Evolutionary conservation across 1,284 basidiomycete species (phyloP), one percentile per base, ranked within the genome.

Genomic region (Nidula niveotomentosa): DNA sequence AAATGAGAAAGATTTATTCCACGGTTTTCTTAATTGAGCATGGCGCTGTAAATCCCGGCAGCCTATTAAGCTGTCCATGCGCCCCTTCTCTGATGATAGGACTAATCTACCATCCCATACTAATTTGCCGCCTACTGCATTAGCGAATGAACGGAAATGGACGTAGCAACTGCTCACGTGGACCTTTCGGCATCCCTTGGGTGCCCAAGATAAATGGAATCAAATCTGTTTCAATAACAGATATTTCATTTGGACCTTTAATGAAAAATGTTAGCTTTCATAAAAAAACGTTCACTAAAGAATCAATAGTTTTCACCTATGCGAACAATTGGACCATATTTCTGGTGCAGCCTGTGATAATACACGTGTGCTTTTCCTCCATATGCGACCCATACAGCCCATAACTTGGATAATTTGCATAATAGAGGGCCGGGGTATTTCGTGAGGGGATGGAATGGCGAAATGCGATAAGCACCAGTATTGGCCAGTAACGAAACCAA

Each of bases 1-100:
- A 0, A 73, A 63, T 44, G 70, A 76, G 63, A 86, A 78, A 0
- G 74, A 84, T 18, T 74, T 73, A 36, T 76, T 76, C 84, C 85
- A 86, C 5, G 76, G 70, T 50, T 74, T 74, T 23, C 84, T 74
- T 12, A 81, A 74, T 15, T 73, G 71, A 0, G 76, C 65, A 54
- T 86, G 84, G 9, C 74, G 62, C 10, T 68, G 64, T 5, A 62
- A 49, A 57, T 69, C 68, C n/a, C 64, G 56, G 6, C 65, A 48
- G 10, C 55, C 57, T 8, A 67, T 60, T 3, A 68, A 37, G 41
- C 60, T 62, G 48, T 65, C 55, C 60, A 23, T 54, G 58, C 30
- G 60, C 61, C 51, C 58, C 60, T 13, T 57, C 57, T 18, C 30
- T 64, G 59, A 8, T 57, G 48, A 43, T 62, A 56, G 30, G 53